Conservation (phyloP, 2,329 filamentous ascomycete genomes). For the Hypoxylon sp. region DNA sequence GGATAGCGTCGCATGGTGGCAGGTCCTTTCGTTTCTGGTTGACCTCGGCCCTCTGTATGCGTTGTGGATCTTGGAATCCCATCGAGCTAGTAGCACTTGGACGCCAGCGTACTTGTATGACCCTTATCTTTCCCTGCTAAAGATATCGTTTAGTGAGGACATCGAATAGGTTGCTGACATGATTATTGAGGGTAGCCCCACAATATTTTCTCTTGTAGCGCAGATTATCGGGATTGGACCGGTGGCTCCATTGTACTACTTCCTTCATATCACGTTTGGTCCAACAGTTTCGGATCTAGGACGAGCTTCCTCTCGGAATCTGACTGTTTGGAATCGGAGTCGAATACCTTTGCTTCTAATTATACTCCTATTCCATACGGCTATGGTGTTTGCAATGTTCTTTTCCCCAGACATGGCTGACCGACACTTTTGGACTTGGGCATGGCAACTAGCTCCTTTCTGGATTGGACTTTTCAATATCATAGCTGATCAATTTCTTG, state of each 20-base stretch:
- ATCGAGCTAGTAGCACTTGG: constrained; percentile 32
- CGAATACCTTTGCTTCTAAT: constrained; percentile 36
- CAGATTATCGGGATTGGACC: constrained; percentile 40
- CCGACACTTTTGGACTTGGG: constrained; percentile 49
- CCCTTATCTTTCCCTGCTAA: neutral
- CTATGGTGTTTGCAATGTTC: constrained; percentile 43
- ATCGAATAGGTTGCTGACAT: neutral
- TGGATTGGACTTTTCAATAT: constrained; percentile 46
- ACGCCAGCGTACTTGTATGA: constrained; percentile 47
- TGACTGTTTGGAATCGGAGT: constrained; percentile 14
- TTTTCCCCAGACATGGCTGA: constrained; percentile 37
- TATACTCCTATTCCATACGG: constrained; percentile 45
- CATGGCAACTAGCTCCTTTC: constrained; percentile 48
- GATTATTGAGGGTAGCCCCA: constrained; percentile 25
- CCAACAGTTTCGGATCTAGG: constrained; percentile 36
- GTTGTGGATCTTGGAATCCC: constrained; percentile 48
- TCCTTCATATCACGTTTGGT: constrained; percentile 41
- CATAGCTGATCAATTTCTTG: constrained; percentile 8
- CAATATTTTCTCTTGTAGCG: constrained; percentile 31
- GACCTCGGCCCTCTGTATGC: constrained; percentile 48
- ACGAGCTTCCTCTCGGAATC: neutral
- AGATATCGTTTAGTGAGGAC: neutral
- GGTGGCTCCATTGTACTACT: constrained; percentile 41
- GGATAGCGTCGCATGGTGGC: constrained; percentile 47
- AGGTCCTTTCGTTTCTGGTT: constrained; percentile 47